A percentile compares a stretch with the other conserved stretches of the same genome.
Evolutionary conservation across 2,329 filamentous ascomycete genomes (phyloP).

Genomic region (Fusarium marasasianum): DNA sequence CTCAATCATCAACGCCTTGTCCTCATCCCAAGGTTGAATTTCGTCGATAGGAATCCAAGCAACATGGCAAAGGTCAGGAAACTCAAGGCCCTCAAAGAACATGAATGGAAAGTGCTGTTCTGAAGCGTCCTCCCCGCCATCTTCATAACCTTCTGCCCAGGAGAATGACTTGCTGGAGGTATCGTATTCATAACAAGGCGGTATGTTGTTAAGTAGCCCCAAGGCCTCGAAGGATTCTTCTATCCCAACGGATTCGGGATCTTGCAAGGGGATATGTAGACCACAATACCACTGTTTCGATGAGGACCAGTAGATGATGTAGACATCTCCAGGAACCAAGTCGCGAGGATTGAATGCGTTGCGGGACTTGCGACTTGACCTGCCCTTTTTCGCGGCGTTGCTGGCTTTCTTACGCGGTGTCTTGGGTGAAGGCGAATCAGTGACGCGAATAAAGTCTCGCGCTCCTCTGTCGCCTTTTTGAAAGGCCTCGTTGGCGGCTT

Average conservation of each 20-base stretch:
- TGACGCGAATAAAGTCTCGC: constrained; percentile 14
- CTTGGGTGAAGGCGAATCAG: background rate
- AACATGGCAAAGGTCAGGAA: constrained; percentile 12
- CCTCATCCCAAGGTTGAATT: background rate
- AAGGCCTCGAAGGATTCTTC: constrained; percentile 1
- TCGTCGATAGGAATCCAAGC: constrained; percentile 23
- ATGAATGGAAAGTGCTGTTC: constrained; percentile 29
- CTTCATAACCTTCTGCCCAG: constrained; percentile 21
- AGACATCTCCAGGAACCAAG: constrained; percentile 15
- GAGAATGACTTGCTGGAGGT: background rate
- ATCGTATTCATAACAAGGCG: constrained; percentile 26
- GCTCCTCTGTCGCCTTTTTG: background rate
- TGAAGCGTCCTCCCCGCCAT: background rate
- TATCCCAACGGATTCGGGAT: constrained; percentile 6
- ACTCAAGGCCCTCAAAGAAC: constrained; percentile 30
- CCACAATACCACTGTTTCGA: constrained; percentile 17
- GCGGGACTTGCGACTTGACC: background rate
- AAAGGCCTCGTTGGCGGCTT: background rate
- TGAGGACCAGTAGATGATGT: constrained; percentile 16
- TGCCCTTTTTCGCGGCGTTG: background rate
- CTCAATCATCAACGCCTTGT: background rate
- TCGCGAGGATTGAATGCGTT: background rate
- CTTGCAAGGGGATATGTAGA: constrained; percentile 11
- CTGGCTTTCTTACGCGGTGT: background rate
- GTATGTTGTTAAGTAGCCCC: constrained; percentile 7